phyloP scores from a whole-genome alignment of 2,329 filamentous ascomycete genomes.

The Paraconiothyrium sp. region DNA sequence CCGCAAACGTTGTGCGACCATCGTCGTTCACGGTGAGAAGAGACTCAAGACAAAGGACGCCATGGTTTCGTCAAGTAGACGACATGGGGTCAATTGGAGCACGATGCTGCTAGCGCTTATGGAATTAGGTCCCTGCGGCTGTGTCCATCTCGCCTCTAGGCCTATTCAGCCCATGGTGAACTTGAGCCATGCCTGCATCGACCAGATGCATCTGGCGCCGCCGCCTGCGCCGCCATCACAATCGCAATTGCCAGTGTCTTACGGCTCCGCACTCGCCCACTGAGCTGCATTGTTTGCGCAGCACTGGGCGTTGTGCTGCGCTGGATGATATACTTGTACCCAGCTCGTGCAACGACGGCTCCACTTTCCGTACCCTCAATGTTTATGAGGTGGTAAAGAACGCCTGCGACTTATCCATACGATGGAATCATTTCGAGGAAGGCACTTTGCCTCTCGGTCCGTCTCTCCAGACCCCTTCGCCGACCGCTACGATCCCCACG shows the following conservation, averaged over 20 bases:
- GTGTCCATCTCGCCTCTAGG: constrained; percentile 8
- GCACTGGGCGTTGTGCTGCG: not conserved
- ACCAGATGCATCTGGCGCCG: not conserved
- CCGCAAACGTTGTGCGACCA: not conserved
- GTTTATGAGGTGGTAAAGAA: not conserved
- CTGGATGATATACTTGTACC: not conserved
- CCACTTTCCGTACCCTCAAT: not conserved
- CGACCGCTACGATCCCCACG: constrained; percentile 40
- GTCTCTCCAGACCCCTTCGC: constrained; percentile 35
- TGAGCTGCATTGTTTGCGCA: not conserved
- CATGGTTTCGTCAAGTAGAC: not conserved
- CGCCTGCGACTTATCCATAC: constrained; percentile 3
- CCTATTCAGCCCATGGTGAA: not conserved
- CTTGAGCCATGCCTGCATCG: not conserved
- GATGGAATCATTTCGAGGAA: constrained; percentile 35
- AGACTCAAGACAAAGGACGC: not conserved
- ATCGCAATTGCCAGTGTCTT: not conserved
- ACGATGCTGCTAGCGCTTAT: constrained; percentile 10
- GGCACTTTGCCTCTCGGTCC: constrained; percentile 32
- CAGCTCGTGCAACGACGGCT: not conserved
- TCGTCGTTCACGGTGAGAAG: not conserved
- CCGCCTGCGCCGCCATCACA: constrained; percentile 11
- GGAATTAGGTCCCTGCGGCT: constrained; percentile 11
- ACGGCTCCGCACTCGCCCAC: not conserved
- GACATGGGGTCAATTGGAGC: constrained; percentile 5